Conservation (phyloP, 176 grass and related monocot species). For the Metroxylon sagu region DNA sequence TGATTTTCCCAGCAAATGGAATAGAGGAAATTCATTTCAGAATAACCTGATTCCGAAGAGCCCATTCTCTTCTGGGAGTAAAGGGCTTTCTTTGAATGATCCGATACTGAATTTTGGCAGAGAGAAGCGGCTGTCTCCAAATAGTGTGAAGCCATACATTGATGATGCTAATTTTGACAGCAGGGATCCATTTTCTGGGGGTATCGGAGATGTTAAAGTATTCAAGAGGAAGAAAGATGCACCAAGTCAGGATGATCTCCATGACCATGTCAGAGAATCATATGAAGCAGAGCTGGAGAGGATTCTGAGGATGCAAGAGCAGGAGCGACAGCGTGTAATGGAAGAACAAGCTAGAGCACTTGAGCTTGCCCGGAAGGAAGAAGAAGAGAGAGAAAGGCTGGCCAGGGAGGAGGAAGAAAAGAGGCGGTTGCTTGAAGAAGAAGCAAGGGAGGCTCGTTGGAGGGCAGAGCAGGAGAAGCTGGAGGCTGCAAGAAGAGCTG, state of each 20-base stretch:
- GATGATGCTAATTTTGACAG: constrained; percentile 51
- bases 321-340: constrained; percentile 63
- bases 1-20: constrained; percentile 54
- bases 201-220: constrained; percentile 47
- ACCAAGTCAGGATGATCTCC: constrained; percentile 55
- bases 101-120: constrained; percentile 36
- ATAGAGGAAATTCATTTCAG: constrained; percentile 49
- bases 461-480: constrained; percentile 76
- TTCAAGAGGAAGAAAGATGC: constrained; percentile 87
- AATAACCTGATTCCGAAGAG: constrained; percentile 49
- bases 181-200: constrained; percentile 18
- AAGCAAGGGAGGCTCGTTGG: constrained; percentile 59
- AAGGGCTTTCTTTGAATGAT: constrained; percentile 37
- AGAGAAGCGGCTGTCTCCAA: constrained; percentile 39
- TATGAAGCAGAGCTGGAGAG: constrained; percentile 91
- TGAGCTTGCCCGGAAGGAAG: constrained; percentile 65
- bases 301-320: constrained; percentile 80
- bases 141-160: constrained; percentile 37
- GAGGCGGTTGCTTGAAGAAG: constrained; percentile 60
- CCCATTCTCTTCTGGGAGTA: constrained; percentile 38
- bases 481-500: constrained; percentile 51
- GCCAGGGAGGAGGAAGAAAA: constrained; percentile 70
- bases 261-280: constrained; percentile 81
- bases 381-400: constrained; percentile 78
- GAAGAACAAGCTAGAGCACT: constrained; percentile 60